phyloP scores from a whole-genome alignment of 176 grass and related monocot genomes.

The Zea mays region Zm-B73-REFERENCE-NAM-5.0 NC_050103.1:169866001-169866500 shows the following conservation, averaged over 20 bases:
- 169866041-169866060: neutral
- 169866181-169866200: neutral
- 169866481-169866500: neutral
- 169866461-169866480: constrained; percentile 23
- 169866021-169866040: neutral
- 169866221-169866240: neutral
- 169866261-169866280: neutral
- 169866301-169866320: neutral
- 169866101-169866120: neutral
- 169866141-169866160: neutral
- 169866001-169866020: neutral
- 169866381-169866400: neutral
- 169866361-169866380: constrained; percentile 5
- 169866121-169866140: neutral
- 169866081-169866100: neutral
- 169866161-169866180: neutral
- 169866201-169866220: neutral
- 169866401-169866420: neutral
- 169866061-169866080: neutral
- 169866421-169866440: neutral
- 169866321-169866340: neutral
- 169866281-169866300: too few relatives aligned
- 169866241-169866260: neutral
- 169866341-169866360: neutral
- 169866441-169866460: neutral